Evolutionary conservation across 208 protist genomes (phyloP).

Genomic region (Leishmania tropica): DNA sequence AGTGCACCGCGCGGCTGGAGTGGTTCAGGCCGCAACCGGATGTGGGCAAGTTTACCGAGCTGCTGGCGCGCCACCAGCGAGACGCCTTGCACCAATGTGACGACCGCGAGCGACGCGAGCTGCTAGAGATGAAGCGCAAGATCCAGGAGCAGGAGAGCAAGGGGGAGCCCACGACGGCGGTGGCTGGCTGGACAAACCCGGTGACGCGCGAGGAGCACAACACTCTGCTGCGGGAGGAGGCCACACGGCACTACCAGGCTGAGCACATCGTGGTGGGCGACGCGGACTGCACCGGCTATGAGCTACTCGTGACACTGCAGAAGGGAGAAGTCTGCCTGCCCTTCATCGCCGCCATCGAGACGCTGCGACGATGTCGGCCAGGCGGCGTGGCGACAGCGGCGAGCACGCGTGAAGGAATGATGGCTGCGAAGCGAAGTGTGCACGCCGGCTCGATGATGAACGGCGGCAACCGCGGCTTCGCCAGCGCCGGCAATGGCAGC

Average conservation of each 20-base stretch:
- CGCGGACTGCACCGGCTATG: slow-evolving; percentile 53
- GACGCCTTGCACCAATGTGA: slow-evolving; percentile 76
- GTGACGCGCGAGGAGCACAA: slow-evolving; percentile 76
- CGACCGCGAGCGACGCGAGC: slow-evolving; percentile 76
- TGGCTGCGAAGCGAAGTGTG: slow-evolving; percentile 5
- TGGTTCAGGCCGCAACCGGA: slow-evolving; percentile 67
- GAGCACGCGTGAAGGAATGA: slow-evolving; percentile 15
- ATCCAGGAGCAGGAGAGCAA: slow-evolving; percentile 78
- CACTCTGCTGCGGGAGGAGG: slow-evolving; percentile 63
- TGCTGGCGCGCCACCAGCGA: slow-evolving; percentile 48
- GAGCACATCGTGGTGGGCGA: slow-evolving; percentile 74
- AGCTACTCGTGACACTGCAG: slow-evolving; percentile 50
- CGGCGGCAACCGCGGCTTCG: slow-evolving; percentile 15
- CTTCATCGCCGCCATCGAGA: slow-evolving; percentile 38
- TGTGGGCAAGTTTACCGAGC: slow-evolving; percentile 44
- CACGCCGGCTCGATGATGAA: background rate
- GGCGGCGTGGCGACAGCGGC: slow-evolving; percentile 2
- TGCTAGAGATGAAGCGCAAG: slow-evolving; percentile 82
- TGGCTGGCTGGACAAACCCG: slow-evolving; percentile 47
- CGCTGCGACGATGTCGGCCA: slow-evolving; percentile 21
- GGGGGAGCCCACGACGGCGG: slow-evolving; percentile 41
- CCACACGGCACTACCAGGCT: slow-evolving; percentile 65
- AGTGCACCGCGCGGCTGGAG: slow-evolving; percentile 62
- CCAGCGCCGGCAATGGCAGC: slow-evolving; percentile 11
- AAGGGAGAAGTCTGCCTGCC: slow-evolving; percentile 44